Percentiles rank a stretch among this genome's conserved stretches.
Conservation (phyloP, 768 basidiomycete species). For the Trametes punicea region DNA sequence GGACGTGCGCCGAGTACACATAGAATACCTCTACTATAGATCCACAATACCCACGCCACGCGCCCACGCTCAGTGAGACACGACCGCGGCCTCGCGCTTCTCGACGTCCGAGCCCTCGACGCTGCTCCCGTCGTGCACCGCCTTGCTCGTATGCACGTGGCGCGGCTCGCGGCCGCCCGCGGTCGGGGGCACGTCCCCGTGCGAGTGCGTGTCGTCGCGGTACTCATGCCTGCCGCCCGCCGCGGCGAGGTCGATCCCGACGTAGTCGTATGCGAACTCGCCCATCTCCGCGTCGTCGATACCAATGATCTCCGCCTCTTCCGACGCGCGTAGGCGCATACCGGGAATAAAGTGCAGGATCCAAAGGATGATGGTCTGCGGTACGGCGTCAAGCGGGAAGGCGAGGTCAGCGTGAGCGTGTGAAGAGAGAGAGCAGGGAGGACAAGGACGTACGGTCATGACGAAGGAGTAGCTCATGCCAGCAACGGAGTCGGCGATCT, state of each 20-base stretch:
- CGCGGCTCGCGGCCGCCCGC: constrained; percentile 36
- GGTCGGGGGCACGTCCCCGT: constrained; percentile 27
- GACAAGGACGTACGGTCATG: constrained; percentile 54
- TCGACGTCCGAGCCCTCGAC: constrained; percentile 12
- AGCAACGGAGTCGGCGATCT: constrained; percentile 71
- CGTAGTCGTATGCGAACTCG: constrained; percentile 53
- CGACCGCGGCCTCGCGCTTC: constrained; percentile 4
- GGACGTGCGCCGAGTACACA: neutral
- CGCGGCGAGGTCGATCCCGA: constrained; percentile 35
- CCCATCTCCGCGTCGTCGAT: constrained; percentile 74
- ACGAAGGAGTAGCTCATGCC: constrained; percentile 71
- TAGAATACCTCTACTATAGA: neutral
- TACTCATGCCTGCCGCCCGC: constrained; percentile 19
- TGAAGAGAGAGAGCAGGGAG: neutral
- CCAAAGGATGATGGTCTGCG: constrained; percentile 77
- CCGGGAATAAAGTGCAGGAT: constrained; percentile 86
- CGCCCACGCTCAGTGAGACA: neutral
- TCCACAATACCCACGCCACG: neutral
- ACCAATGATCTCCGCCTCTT: constrained; percentile 74
- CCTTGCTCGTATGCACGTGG: constrained; percentile 24
- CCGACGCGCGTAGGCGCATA: constrained; percentile 62
- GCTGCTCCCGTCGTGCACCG: constrained; percentile 9
- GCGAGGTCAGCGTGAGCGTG: neutral
- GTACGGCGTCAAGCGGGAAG: neutral
- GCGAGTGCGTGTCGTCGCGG: constrained; percentile 31